These are phyloP conservation scores for Akanthomyces lecanii DNA, from an alignment of 2,329 filamentous ascomycete genomes.

Conservation along the genomic window DNA sequence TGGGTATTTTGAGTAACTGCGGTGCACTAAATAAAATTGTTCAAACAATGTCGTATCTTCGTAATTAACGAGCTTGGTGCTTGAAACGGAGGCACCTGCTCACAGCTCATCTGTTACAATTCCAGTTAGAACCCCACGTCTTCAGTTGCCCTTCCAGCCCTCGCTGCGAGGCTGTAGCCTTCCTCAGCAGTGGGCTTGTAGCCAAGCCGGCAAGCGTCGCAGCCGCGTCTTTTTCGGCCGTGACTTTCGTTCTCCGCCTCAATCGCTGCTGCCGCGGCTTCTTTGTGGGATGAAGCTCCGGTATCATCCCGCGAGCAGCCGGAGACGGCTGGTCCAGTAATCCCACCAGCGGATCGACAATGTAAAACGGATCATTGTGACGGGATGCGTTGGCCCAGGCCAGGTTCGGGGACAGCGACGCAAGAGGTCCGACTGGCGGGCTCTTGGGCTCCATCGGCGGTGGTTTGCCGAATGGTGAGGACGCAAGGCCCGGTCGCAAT, in stretches of 20 bases:
- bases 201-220: slow-evolving; percentile 24
- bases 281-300: slow-evolving; percentile 4
- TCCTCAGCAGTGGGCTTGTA: slow-evolving; percentile 20
- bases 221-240: slow-evolving; percentile 23
- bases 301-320: slow-evolving; percentile 6
- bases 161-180: slow-evolving; percentile 9
- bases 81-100: not conserved
- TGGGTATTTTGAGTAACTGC: not conserved
- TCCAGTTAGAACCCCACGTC: slow-evolving; percentile 23
- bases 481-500: slow-evolving; percentile 24
- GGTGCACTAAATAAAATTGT: not conserved
- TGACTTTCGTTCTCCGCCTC: slow-evolving; percentile 12
- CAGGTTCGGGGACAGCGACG: slow-evolving; percentile 31
- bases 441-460: slow-evolving; percentile 29
- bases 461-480: slow-evolving; percentile 23
- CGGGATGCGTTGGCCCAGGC: slow-evolving; percentile 22
- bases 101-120: slow-evolving; percentile 16
- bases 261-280: not conserved
- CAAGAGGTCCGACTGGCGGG: slow-evolving; percentile 27
- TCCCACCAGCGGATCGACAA: slow-evolving; percentile 23
- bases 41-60: slow-evolving; percentile 9
- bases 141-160: slow-evolving; percentile 19
- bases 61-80: not conserved
- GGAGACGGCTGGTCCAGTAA: slow-evolving; percentile 21
- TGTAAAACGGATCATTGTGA: slow-evolving; percentile 23